Evolutionary conservation across 441 rosid species (phyloP).

Genomic region (Arabidopsis hybrid): DNA sequence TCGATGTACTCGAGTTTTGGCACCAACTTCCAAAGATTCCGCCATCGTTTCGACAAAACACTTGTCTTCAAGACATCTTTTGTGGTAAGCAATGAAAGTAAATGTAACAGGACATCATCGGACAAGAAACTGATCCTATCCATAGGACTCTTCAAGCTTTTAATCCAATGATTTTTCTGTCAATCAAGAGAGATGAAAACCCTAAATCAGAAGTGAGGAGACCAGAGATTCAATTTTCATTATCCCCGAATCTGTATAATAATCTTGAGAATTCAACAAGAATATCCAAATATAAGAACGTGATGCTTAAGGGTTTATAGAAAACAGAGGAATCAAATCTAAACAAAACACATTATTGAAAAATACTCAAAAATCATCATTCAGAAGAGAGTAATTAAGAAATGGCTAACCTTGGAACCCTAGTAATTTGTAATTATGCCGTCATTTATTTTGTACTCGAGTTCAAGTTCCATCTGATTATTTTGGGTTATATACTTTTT

Average conservation of each 20-base stretch:
- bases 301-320: not conserved
- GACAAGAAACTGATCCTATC: slow-evolving; percentile 25
- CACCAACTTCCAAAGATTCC: not conserved
- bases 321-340: too few relatives aligned
- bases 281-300: too few relatives aligned
- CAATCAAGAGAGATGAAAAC: not conserved
- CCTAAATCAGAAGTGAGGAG: not conserved
- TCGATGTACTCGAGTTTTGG: not conserved
- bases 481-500: too few relatives aligned
- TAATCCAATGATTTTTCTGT: not conserved
- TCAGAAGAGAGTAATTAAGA: too few relatives aligned
- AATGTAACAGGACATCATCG: slow-evolving; percentile 11
- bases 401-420: not conserved
- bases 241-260: too few relatives aligned
- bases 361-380: not conserved
- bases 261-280: too few relatives aligned
- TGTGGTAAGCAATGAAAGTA: slow-evolving; percentile 21
- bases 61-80: not conserved
- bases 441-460: not conserved
- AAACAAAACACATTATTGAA: too few relatives aligned
- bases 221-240: too few relatives aligned
- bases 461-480: too few relatives aligned
- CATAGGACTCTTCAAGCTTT: not conserved
- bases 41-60: not conserved
- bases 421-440: not conserved